These are phyloP conservation scores for Elasticomyces elasticus DNA, from an alignment of 495 filamentous ascomycete species.

Conservation along the genomic window DNA sequence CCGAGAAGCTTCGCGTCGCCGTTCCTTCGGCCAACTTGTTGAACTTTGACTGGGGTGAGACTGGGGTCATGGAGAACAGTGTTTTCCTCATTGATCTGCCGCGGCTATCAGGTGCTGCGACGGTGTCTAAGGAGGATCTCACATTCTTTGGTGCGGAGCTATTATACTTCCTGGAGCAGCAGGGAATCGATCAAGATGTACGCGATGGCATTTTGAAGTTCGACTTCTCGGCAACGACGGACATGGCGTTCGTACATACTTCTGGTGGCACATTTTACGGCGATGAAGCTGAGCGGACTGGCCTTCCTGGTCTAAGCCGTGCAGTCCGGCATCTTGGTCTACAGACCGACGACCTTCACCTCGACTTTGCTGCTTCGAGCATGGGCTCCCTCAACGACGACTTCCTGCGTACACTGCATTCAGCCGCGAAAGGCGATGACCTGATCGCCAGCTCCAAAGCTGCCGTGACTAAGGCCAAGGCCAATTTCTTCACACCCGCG, in stretches of 20 bases:
- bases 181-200: conserved; percentile 52
- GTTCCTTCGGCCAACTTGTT: conserved; percentile 74
- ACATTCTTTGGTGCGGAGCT: conserved; percentile 62
- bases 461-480: conserved; percentile 8
- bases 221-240: conserved; percentile 60
- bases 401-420: conserved; percentile 61
- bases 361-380: conserved; percentile 56
- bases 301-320: conserved; percentile 57
- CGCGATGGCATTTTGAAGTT: conserved; percentile 53
- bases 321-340: conserved; percentile 51
- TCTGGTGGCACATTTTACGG: conserved; percentile 47
- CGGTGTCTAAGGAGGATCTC: conserved; percentile 29
- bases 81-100: conserved; percentile 83
- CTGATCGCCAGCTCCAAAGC: not conserved
- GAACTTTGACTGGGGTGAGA: conserved; percentile 79
- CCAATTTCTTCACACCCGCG: conserved; percentile 18
- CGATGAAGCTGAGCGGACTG: conserved; percentile 50
- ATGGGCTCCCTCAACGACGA: conserved; percentile 61
- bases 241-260: conserved; percentile 71
- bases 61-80: conserved; percentile 67
- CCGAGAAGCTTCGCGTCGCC: conserved; percentile 56
- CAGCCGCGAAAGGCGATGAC: conserved; percentile 55
- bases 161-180: conserved; percentile 57
- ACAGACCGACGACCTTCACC: conserved; percentile 21
- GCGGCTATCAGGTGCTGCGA: conserved; percentile 33